Evolutionary conservation across 768 basidiomycete species (phyloP).

Genomic region (Amanita thiersii): DNA sequence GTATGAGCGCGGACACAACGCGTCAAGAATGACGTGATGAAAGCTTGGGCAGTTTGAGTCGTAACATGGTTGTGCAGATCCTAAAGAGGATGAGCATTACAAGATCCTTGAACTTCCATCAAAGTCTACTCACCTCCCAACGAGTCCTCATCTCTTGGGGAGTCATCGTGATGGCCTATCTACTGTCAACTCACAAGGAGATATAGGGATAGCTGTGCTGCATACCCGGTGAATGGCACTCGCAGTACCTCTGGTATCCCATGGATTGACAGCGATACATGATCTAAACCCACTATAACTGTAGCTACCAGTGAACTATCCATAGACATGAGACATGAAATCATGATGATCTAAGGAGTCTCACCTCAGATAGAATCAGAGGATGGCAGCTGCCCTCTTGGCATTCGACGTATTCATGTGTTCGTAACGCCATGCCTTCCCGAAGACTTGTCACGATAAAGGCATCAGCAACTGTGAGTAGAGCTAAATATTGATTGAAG

Average conservation of each 20-base stretch:
- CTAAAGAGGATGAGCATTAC: constrained; percentile 15
- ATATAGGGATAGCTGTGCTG: background rate
- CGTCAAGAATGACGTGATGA: constrained; percentile 72
- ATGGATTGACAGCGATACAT: constrained; percentile 82
- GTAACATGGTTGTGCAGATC: constrained; percentile 82
- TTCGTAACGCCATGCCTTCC: constrained; percentile 82
- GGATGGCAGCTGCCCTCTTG: constrained; percentile 65
- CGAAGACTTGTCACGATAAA: constrained; percentile 80
- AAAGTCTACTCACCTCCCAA: constrained; percentile 51
- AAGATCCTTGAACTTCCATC: background rate
- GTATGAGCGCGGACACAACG: constrained; percentile 66
- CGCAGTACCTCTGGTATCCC: constrained; percentile 79
- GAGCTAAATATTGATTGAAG: constrained; percentile 78
- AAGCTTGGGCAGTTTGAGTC: constrained; percentile 81
- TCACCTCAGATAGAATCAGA: constrained; percentile 71
- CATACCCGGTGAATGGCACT: constrained; percentile 58
- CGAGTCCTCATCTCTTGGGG: constrained; percentile 64
- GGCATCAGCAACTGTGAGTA: constrained; percentile 76
- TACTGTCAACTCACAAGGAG: constrained; percentile 8
- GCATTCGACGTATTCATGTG: constrained; percentile 82
- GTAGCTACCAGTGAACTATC: constrained; percentile 78
- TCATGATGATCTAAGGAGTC: constrained; percentile 11
- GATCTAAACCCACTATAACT: constrained; percentile 82
- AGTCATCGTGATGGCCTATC: constrained; percentile 64
- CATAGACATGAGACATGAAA: background rate